A percentile compares a stretch with the other conserved stretches of the same genome.
phyloP scores from a whole-genome alignment of 495 filamentous ascomycete genomes.

The Annulohypoxylon bovei region DNA sequence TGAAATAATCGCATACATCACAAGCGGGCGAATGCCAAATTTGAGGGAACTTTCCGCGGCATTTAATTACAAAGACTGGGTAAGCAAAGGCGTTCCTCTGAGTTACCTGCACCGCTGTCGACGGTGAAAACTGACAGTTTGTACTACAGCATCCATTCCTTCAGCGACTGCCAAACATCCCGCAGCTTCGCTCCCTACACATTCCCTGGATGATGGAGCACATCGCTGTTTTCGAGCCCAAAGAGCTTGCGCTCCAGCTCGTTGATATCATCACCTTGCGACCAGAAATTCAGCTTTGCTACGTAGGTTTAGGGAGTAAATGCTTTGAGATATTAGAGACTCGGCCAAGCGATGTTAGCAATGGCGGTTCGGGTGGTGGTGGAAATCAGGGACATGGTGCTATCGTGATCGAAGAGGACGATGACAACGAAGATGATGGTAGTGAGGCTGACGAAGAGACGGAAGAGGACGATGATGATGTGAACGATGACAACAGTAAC shows the following conservation, averaged over 20 bases:
- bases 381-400: constrained; percentile 47
- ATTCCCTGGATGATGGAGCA: constrained; percentile 77
- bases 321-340: constrained; percentile 91
- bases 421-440: constrained; percentile 53
- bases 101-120: neutral
- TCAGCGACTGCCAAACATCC: constrained; percentile 78
- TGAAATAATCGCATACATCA: constrained; percentile 80
- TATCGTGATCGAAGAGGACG: constrained; percentile 56
- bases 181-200: constrained; percentile 80
- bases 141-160: constrained; percentile 82
- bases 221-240: constrained; percentile 66
- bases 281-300: constrained; percentile 85
- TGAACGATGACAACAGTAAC: constrained; percentile 52
- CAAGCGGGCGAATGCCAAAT: constrained; percentile 81
- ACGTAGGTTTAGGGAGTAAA: constrained; percentile 81
- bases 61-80: constrained; percentile 88
- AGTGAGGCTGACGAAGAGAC: constrained; percentile 60
- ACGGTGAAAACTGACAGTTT: constrained; percentile 40
- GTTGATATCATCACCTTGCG: constrained; percentile 86
- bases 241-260: constrained; percentile 84
- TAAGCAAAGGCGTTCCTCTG: constrained; percentile 54
- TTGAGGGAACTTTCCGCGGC: constrained; percentile 80
- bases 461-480: constrained; percentile 60
- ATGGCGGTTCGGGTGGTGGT: constrained; percentile 46
- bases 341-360: constrained; percentile 59